Evolutionary conservation across 805 yeast genomes (phyloP), one percentile per base, ranked within the genome.

Genomic region (Hanseniaspora hatyaiensis): DNA sequence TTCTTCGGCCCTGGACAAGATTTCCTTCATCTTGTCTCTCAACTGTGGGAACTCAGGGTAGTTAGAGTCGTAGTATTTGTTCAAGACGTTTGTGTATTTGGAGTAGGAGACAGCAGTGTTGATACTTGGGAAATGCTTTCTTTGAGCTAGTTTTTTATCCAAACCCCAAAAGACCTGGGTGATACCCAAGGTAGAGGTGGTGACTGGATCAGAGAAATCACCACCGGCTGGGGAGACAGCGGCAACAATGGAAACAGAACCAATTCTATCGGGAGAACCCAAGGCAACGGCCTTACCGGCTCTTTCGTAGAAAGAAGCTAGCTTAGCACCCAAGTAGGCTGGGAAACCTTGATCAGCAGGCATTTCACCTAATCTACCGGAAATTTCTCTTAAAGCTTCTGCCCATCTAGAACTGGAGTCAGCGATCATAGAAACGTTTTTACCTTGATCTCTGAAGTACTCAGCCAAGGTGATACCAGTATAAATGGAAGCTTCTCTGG

Each of bases 301-400:
- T 73, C 99, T 86, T 73, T 92, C 99, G 69, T 92, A 92, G 78
- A 92, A 92, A 49, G 97, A 89, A 50, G 99, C 97, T 60, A 92
- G 77, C 66, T 92, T 92, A 46, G 99, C 96, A 72, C 98, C 98
- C 66, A 92, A 75, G 66, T 92, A 92, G 45, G 99, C 99, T 52
- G 99, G 99, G 92, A 88, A 92, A 74, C 99, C 99, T 74, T 94
- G 98, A 71, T 92, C 99, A 53, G 99, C 99, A 65, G 99, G 99
- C 99, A 92, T 92, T 75, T 92, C 99, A 71, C 98, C 99, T 66
- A 92, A 75, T 77, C 99, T 94, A 77, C 99, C 99, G 46, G 97
- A 88, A 66, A 92, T 82, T 77, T 92, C 99, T 81, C 99, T 88
- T 65, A 92, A 76, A 53, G 99, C 99, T 74, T 92, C 99, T 38